Base-by-base conservation (phyloP, 2,329 filamentous ascomycete genomes). In the Zymoseptoria tritici region DNA sequence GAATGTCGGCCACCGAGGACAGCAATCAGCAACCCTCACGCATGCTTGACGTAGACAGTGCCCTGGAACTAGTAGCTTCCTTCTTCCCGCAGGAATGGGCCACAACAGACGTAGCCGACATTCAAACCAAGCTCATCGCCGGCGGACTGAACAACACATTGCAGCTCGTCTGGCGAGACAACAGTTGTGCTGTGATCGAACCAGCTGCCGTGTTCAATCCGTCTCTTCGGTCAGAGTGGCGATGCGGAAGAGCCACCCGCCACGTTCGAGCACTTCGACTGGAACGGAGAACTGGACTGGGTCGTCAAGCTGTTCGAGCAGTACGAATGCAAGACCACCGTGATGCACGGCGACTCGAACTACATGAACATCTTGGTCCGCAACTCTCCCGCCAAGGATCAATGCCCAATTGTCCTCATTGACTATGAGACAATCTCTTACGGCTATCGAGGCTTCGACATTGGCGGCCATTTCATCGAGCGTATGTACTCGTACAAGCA, bases 381-480 rank as follows among this genome's bases (percentile, higher is more conserved):
- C 21, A 55, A 52, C 20, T 24, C 55, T 8, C 13, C 11, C 8
- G 21, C 21, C 22, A 54, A 16, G 4, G 46, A n/a, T 31, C 42
- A 61, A 2, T 42, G 46, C 26, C 53, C 49, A 13, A 11, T 49
- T 16, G 22, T 58, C 9, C 56, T 61, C 7, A 58, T 59, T 46
- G 57, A 61, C 49, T 61, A 61, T 54, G 59, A 61, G 31, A 61
- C 59, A 9, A 36, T 52, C 36, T 42, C 59, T 7, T 56, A 61
- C 54, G 58, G 57, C 54, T 56, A 58, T 24, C 59, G 59, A 16
- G 59, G 59, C 24, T 50, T 61, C 57, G 59, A 61, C 54, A 53
- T 59, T 24, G 57, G 59, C n/a, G 59, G 56, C n/a, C 59, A 61
- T 26, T 61, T 61, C 56, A 29, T 24, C 21, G 59, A 61, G 56